phyloP scores from a whole-genome alignment of 1,284 basidiomycete species.

The Prillingera fragicola region DNA sequence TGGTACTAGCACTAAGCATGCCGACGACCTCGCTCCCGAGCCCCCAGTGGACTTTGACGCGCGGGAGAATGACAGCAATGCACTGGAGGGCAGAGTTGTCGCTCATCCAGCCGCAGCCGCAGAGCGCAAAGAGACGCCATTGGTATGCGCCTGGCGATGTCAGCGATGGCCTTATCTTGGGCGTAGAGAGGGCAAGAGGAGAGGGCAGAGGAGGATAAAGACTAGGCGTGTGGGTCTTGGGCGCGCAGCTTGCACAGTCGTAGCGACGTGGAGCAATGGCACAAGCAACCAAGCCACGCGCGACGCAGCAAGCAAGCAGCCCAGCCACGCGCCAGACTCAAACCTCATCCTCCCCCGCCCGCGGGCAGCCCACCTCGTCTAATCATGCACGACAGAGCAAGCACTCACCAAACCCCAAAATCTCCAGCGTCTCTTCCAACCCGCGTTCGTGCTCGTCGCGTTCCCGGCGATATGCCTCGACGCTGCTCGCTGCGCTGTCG shows the following conservation, averaged over 20 bases:
- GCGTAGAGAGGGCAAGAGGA: too few relatives aligned
- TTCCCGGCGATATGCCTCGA: too few relatives aligned
- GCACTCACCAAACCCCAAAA: slow-evolving; percentile 77
- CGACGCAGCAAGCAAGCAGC: too few relatives aligned
- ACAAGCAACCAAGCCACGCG: too few relatives aligned
- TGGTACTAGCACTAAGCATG: slow-evolving; percentile 32
- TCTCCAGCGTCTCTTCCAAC: slow-evolving; percentile 78
- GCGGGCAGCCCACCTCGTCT: neutral
- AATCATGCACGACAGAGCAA: neutral
- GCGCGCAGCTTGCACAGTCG: too few relatives aligned
- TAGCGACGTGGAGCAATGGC: too few relatives aligned
- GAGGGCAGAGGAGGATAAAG: too few relatives aligned
- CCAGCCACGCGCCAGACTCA: too few relatives aligned
- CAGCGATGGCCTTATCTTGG: neutral
- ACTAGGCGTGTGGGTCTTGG: too few relatives aligned
- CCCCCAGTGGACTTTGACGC: slow-evolving; percentile 79
- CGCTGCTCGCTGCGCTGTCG: neutral
- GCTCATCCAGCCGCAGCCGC: slow-evolving; percentile 69
- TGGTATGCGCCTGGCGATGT: slow-evolving; percentile 29
- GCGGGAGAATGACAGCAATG: slow-evolving; percentile 78
- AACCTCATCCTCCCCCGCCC: too few relatives aligned
- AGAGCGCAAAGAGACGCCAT: slow-evolving; percentile 50
- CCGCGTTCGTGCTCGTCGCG: slow-evolving; percentile 55
- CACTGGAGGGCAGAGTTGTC: slow-evolving; percentile 47
- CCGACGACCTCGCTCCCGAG: slow-evolving; percentile 37